Percentiles rank a stretch among this genome's conserved stretches.
phyloP scores from a whole-genome alignment of 306 rosid genomes.

The Bauhinia variegata region DNA sequence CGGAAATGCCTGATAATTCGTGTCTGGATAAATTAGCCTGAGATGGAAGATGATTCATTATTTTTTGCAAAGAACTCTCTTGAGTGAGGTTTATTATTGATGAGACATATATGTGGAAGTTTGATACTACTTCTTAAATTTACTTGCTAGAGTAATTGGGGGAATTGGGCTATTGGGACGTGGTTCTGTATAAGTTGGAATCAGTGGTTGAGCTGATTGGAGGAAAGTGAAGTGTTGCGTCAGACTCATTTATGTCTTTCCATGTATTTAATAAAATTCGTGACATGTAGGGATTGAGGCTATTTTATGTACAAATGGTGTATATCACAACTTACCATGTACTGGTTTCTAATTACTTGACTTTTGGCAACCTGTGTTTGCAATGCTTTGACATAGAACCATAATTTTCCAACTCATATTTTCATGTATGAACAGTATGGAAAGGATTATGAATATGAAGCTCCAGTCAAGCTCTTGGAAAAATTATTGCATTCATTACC shows the following conservation, averaged over 20 bases:
- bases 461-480: conserved; percentile 95
- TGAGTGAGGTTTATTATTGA: neutral
- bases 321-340: conserved; percentile 17
- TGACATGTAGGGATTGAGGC: conserved; percentile 14
- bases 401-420: conserved; percentile 27
- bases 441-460: conserved; percentile 88
- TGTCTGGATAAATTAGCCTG: neutral
- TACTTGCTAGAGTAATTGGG: conserved; percentile 8
- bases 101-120: conserved; percentile 23
- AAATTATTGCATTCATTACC: conserved; percentile 83
- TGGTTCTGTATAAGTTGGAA: conserved; percentile 21
- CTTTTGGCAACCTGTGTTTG: conserved; percentile 22
- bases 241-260: neutral
- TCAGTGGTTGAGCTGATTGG: conserved; percentile 9
- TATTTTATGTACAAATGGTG: neutral
- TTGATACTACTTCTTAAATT: neutral
- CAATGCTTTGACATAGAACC: conserved; percentile 25
- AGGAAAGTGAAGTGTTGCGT: neutral
- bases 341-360: conserved; percentile 20
- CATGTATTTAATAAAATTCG: neutral
- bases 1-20: neutral
- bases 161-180: neutral
- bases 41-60: conserved; percentile 12
- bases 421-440: conserved; percentile 67
- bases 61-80: conserved; percentile 25